Percentiles rank a stretch among this genome's conserved stretches.
phyloP scores from a whole-genome alignment of 108 stramenopile genomes.

The Stephanodiscus triporus region DNA sequence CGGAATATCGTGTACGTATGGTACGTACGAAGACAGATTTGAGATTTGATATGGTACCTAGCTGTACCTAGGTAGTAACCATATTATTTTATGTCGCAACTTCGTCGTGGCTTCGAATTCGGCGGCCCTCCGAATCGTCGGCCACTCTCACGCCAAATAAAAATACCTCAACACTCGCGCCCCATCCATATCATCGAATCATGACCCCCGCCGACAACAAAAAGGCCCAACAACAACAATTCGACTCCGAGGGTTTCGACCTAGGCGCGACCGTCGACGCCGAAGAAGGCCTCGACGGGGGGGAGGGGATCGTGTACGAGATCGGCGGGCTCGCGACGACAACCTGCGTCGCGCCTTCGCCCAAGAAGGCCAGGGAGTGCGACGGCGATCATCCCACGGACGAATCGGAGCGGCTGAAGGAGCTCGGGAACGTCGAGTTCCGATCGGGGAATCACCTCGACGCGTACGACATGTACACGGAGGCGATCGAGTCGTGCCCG shows the following conservation, averaged over 20 bases:
- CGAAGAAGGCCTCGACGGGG: neutral
- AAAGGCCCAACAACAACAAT: conserved; percentile 10
- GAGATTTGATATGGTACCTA: no score
- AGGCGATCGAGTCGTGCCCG: conserved; percentile 83
- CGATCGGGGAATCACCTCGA: conserved; percentile 62
- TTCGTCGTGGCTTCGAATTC: no score
- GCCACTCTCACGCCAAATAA: no score
- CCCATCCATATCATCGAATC: no score
- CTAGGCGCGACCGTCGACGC: conserved; percentile 5
- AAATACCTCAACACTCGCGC: no score
- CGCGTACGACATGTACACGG: conserved; percentile 81
- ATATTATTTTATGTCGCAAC: no score
- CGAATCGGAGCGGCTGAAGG: conserved; percentile 66
- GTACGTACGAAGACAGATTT: no score
- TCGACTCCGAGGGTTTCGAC: conserved; percentile 35
- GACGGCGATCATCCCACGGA: conserved; percentile 17
- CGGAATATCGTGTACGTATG: no score
- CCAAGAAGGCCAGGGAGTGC: conserved; percentile 9
- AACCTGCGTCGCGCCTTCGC: neutral
- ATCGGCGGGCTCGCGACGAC: conserved; percentile 15
- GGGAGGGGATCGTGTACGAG: conserved; percentile 11
- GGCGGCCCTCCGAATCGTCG: no score
- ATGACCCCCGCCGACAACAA: neutral
- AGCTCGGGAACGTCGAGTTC: conserved; percentile 79
- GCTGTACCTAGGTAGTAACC: no score